phyloP scores from a whole-genome alignment of 1,284 basidiomycete species.

The Prillingera fragicola region DNA sequence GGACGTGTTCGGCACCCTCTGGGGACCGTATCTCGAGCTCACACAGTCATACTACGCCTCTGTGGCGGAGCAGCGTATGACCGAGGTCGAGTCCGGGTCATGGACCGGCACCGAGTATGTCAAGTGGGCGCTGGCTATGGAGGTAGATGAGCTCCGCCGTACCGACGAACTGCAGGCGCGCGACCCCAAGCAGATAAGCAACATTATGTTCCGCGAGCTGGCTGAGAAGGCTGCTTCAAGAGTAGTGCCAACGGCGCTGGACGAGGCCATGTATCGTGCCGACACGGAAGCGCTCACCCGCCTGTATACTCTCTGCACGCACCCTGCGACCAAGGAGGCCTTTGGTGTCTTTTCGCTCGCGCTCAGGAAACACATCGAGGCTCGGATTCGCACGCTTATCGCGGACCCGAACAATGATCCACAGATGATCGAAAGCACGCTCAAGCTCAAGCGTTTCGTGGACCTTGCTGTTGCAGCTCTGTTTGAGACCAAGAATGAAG shows the following conservation, averaged over 20 bases:
- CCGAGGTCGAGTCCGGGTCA: conserved; percentile 16
- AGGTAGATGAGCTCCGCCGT: conserved; percentile 31
- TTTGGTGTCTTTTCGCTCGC: conserved; percentile 57
- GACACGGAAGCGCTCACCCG: conserved; percentile 54
- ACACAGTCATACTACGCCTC: conserved; percentile 23
- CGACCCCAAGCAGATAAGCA: no score
- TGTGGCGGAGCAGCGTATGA: conserved; percentile 9
- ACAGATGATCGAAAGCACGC: conserved; percentile 69
- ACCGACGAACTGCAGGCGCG: no score
- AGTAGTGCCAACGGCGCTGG: conserved; percentile 53
- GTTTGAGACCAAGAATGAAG: conserved; percentile 42
- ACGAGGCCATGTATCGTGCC: conserved; percentile 55
- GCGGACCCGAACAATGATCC: conserved; percentile 55
- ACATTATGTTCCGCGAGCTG: conserved; percentile 16
- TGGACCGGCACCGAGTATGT: conserved; percentile 29
- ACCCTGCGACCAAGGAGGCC: no score
- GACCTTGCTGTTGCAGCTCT: conserved; percentile 54
- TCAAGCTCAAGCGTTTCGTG: conserved; percentile 64
- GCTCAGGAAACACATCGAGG: conserved; percentile 56
- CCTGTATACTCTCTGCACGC: conserved; percentile 62
- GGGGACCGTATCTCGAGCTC: conserved; percentile 25
- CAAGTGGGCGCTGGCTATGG: conserved; percentile 31
- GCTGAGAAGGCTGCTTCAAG: conserved; percentile 19
- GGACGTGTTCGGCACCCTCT: conserved; percentile 19
- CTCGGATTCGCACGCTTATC: conserved; percentile 32